Evolutionary conservation across 106 monocot species (phyloP).

Genomic region (Gastrodia elata): DNA sequence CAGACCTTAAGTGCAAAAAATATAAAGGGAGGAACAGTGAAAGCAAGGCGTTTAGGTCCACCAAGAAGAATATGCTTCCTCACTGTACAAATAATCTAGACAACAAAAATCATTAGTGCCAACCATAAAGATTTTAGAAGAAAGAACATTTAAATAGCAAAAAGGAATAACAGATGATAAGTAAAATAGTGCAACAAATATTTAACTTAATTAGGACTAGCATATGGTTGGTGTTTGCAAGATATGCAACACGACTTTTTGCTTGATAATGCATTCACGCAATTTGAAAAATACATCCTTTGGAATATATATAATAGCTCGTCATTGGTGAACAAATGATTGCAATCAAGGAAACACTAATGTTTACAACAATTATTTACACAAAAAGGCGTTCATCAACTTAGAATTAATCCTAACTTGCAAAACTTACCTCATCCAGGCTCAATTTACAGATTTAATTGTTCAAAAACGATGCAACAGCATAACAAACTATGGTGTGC

Average conservation of each 20-base stretch:
- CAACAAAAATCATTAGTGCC: conserved; percentile 7
- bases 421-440: too few relatives aligned
- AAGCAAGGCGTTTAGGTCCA: conserved; percentile 67
- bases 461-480: too few relatives aligned
- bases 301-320: too few relatives aligned
- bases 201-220: neutral
- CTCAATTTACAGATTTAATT: too few relatives aligned
- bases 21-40: conserved; percentile 72
- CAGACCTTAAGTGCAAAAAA: conserved; percentile 89
- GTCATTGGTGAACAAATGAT: too few relatives aligned
- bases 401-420: too few relatives aligned
- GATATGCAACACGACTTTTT: neutral
- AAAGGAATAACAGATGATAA: neutral
- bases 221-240: neutral
- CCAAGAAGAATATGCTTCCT: conserved; percentile 84
- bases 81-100: conserved; percentile 78
- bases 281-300: neutral
- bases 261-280: neutral
- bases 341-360: too few relatives aligned
- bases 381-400: too few relatives aligned
- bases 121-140: neutral
- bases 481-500: too few relatives aligned
- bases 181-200: neutral
- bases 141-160: neutral
- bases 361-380: too few relatives aligned